phyloP scores from a whole-genome alignment of 2,329 filamentous ascomycete species.

The Nothophaeocryptopus gaeumannii region DNA sequence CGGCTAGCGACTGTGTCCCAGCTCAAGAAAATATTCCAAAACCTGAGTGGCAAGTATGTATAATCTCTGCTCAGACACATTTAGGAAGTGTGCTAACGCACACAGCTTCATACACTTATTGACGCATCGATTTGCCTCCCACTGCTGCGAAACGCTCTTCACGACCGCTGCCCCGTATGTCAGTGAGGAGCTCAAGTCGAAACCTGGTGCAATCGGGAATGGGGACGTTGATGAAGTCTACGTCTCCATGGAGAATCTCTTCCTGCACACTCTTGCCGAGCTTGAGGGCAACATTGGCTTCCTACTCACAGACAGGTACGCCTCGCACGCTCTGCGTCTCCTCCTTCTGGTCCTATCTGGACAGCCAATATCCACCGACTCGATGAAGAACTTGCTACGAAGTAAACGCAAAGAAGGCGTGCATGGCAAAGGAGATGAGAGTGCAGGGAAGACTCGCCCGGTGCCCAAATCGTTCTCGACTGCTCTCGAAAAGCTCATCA shows the following conservation, averaged over 20 bases:
- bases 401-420: conserved; percentile 91
- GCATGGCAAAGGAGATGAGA: conserved; percentile 57
- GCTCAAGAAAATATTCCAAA: conserved; percentile 81
- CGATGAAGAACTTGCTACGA: conserved; percentile 72
- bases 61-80: neutral
- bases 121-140: conserved; percentile 93
- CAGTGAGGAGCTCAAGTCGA: conserved; percentile 63
- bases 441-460: conserved; percentile 38
- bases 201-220: conserved; percentile 35
- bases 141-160: conserved; percentile 95
- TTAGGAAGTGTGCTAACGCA: neutral
- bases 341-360: conserved; percentile 83
- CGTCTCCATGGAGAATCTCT: conserved; percentile 76
- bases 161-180: conserved; percentile 76
- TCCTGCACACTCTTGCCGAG: conserved; percentile 79
- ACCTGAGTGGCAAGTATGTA: conserved; percentile 72
- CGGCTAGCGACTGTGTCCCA: conserved; percentile 73
- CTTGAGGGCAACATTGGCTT: conserved; percentile 80
- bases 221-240: conserved; percentile 52
- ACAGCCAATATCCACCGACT: conserved; percentile 67
- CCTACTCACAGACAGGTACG: conserved; percentile 82
- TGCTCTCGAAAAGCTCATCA: conserved; percentile 78
- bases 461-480: conserved; percentile 77
- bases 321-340: conserved; percentile 85
- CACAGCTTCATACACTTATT: conserved; percentile 75